Conservation (phyloP, 2,329 filamentous ascomycete genomes). For the Phialophora chinensis region DNA sequence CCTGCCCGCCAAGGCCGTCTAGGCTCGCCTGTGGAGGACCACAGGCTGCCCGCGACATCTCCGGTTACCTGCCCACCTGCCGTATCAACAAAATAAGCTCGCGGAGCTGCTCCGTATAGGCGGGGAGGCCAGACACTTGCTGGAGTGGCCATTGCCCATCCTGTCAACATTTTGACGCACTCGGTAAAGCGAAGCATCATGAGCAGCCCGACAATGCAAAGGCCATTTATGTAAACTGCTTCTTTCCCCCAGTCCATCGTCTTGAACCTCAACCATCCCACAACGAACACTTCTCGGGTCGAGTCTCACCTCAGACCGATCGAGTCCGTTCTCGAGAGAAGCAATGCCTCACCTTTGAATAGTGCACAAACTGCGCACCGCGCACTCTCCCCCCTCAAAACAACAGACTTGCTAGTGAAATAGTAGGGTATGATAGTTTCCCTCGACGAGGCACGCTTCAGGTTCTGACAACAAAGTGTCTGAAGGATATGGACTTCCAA, state of each 20-base stretch:
- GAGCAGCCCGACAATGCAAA: background rate
- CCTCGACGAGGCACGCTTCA: background rate
- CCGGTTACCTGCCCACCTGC: background rate
- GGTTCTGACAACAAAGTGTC: background rate
- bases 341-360: background rate
- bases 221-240: background rate
- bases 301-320: background rate
- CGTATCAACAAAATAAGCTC: background rate
- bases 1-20: background rate
- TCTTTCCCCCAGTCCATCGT: background rate
- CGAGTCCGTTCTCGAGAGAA: background rate
- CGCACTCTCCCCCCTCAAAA: background rate
- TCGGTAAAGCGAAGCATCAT: background rate
- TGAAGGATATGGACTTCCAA: background rate
- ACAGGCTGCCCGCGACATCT: background rate
- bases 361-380: background rate
- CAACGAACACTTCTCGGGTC: background rate
- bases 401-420: background rate
- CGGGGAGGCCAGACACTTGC: background rate
- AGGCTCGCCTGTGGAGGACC: background rate
- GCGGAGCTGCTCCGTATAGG: no score
- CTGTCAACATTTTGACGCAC: background rate
- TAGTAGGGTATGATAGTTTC: background rate
- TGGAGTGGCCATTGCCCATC: background rate
- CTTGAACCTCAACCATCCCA: background rate